These are phyloP conservation scores for Fraxinus anomala DNA, from an alignment of 257 asterid genomes.

Conservation along the genomic window DNA sequence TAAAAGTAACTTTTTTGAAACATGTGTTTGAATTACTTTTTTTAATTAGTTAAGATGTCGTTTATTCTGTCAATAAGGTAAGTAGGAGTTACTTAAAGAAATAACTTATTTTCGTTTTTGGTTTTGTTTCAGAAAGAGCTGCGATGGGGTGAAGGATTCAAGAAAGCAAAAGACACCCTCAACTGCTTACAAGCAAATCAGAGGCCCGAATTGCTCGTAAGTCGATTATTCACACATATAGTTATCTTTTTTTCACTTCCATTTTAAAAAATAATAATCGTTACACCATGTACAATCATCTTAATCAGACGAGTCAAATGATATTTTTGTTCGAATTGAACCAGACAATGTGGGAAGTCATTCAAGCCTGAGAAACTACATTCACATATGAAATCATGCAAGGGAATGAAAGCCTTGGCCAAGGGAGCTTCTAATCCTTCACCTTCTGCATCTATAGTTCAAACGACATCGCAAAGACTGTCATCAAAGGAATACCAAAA, in stretches of 20 bases:
- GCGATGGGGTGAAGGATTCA: constrained; percentile 60
- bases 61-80: not conserved
- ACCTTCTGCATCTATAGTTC: constrained; percentile 22
- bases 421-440: constrained; percentile 34
- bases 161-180: constrained; percentile 40
- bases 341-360: constrained; percentile 80
- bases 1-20: too few relatives aligned
- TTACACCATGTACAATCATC: not conserved
- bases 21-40: too few relatives aligned
- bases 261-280: too few relatives aligned
- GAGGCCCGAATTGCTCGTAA: constrained; percentile 78
- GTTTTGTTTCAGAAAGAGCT: constrained; percentile 50
- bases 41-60: too few relatives aligned
- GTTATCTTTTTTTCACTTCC: not conserved
- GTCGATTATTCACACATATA: constrained; percentile 19
- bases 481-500: constrained; percentile 27
- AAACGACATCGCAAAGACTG: constrained; percentile 28
- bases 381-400: constrained; percentile 85
- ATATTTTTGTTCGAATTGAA: not conserved
- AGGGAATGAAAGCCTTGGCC: constrained; percentile 56
- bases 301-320: not conserved
- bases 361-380: constrained; percentile 88
- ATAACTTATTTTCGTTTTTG: not conserved
- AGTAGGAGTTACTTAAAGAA: not conserved
- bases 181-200: constrained; percentile 54